These are phyloP conservation scores for Oropetium thomaeum DNA, from an alignment of 176 grass and related monocot species.

Conservation along the genomic window DNA sequence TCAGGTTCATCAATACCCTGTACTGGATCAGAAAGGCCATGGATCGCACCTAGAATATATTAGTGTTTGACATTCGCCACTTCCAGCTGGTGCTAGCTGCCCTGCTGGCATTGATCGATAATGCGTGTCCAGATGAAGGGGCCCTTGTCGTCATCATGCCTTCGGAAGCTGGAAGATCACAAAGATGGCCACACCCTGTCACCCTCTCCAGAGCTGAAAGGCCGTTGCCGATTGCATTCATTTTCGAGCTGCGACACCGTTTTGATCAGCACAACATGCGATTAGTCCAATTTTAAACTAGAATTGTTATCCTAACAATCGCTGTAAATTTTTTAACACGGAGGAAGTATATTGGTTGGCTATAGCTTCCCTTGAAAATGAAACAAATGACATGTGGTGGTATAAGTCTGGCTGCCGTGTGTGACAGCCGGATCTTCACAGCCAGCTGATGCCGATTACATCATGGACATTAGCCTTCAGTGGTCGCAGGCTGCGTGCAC, in stretches of 20 bases:
- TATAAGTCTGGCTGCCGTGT: too few species aligned
- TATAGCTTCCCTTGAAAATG: background rate
- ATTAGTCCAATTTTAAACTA: too few species aligned
- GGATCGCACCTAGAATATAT: background rate
- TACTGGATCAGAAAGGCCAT: background rate
- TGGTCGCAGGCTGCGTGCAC: too few species aligned
- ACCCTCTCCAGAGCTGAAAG: constrained; percentile 25
- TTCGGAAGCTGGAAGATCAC: background rate
- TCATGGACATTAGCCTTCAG: too few species aligned
- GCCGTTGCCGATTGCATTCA: background rate
- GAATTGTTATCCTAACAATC: too few species aligned
- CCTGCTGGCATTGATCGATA: background rate
- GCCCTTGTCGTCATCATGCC: background rate
- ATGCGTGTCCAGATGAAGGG: background rate
- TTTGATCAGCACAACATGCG: background rate
- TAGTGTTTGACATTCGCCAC: background rate
- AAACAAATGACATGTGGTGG: background rate
- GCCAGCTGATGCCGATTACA: too few species aligned
- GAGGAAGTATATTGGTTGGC: background rate
- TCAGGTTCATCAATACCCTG: background rate
- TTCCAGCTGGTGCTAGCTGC: background rate
- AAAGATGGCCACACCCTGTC: background rate
- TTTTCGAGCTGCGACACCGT: background rate
- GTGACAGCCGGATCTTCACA: too few species aligned
- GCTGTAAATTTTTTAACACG: too few species aligned